A percentile compares a stretch with the other conserved stretches of the same genome.
These are phyloP conservation scores for Aspergillus carlsbadensis DNA, from an alignment of 495 filamentous ascomycete species.

Conservation along the genomic window DNA sequence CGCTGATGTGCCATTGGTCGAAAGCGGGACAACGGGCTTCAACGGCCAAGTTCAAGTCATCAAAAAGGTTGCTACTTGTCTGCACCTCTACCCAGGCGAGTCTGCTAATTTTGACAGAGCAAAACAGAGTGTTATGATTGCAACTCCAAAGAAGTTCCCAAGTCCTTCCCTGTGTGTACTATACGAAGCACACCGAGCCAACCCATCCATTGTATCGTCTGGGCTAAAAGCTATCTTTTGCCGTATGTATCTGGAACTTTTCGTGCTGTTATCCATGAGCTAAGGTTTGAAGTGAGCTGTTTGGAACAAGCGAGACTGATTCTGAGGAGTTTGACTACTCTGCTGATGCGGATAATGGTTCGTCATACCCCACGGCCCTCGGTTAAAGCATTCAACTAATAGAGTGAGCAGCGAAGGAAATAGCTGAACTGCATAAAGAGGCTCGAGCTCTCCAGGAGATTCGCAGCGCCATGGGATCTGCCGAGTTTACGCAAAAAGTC, in stretches of 20 bases:
- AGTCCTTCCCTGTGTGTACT: conserved; percentile 91
- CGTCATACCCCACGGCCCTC: not conserved
- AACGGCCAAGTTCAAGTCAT: conserved; percentile 98
- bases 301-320: conserved; percentile 87
- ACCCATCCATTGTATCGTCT: conserved; percentile 99
- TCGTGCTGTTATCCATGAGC: not conserved
- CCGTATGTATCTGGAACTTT: conserved; percentile 49
- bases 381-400: conserved; percentile 21
- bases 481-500: conserved; percentile 74
- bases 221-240: conserved; percentile 95
- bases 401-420: conserved; percentile 63
- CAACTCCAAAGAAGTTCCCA: conserved; percentile 81
- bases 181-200: conserved; percentile 93
- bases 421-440: conserved; percentile 79
- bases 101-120: conserved; percentile 50
- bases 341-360: conserved; percentile 77
- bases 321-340: conserved; percentile 66
- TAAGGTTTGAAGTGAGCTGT: conserved; percentile 65
- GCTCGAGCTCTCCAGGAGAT: conserved; percentile 81
- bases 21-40: conserved; percentile 97
- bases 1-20: conserved; percentile 85
- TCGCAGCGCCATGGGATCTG: conserved; percentile 75
- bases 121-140: conserved; percentile 97
- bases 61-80: conserved; percentile 58
- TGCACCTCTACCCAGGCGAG: not conserved